A percentile compares a stretch with the other conserved stretches of the same genome.
phyloP scores from a whole-genome alignment of 1,139 yeast species.

The Saccharomyces hybrid region DNA sequence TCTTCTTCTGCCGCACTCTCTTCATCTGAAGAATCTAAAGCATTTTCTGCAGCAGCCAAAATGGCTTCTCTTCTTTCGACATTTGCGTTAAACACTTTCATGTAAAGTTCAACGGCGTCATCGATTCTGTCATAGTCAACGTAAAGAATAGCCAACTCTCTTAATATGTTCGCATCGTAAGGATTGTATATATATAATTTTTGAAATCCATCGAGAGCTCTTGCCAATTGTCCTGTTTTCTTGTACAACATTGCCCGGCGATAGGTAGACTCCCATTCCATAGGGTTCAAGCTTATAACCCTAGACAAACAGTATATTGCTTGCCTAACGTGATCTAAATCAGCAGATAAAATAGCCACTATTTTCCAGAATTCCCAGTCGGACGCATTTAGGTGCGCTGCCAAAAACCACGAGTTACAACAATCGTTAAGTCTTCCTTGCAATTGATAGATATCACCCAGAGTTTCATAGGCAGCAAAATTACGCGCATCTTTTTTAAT shows the following conservation, averaged over 20 bases:
- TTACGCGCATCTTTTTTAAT: conserved; percentile 70
- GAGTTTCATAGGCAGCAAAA: conserved; percentile 72
- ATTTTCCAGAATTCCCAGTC: conserved; percentile 78
- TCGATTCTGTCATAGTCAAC: conserved; percentile 65
- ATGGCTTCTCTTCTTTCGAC: conserved; percentile 29
- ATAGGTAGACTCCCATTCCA: conserved; percentile 47
- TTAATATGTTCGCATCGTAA: conserved; percentile 50
- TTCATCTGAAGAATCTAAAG: conserved; percentile 30
- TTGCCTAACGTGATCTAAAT: conserved; percentile 66
- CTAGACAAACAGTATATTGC: conserved; percentile 77
- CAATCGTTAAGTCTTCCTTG: conserved; percentile 64
- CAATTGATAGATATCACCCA: conserved; percentile 75
- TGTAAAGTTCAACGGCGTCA: conserved; percentile 76
- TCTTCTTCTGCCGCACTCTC: conserved; percentile 15
- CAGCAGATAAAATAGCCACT: conserved; percentile 69
- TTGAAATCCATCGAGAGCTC: conserved; percentile 72
- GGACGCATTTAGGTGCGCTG: conserved; percentile 73
- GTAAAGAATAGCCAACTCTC: conserved; percentile 70
- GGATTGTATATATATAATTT: conserved; percentile 57
- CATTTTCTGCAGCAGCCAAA: conserved; percentile 28
- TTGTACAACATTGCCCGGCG: conserved; percentile 61
- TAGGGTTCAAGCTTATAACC: conserved; percentile 55
- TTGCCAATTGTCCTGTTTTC: conserved; percentile 53
- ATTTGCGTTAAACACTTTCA: conserved; percentile 55
- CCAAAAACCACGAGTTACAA: conserved; percentile 73